phyloP scores from a whole-genome alignment of 768 basidiomycete genomes.

The Candolleomyces efflorescens region DNA sequence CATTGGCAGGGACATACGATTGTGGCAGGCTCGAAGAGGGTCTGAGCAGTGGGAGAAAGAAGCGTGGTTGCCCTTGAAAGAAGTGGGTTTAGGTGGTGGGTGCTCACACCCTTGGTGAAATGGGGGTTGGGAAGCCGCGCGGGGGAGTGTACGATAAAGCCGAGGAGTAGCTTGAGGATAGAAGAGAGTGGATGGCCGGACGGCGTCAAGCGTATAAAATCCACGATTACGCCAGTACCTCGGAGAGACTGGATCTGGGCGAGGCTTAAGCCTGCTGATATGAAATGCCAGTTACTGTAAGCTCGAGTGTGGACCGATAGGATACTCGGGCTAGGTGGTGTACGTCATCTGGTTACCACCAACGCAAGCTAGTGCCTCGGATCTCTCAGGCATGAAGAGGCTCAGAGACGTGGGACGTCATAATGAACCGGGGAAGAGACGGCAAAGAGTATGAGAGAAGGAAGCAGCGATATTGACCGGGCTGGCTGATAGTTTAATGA shows the following conservation, averaged over 20 bases:
- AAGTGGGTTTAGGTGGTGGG: too few relatives aligned
- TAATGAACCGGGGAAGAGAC: neutral
- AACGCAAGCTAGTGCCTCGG: neutral
- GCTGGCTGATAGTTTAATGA: neutral
- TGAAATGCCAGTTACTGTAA: neutral
- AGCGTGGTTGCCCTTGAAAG: too few relatives aligned
- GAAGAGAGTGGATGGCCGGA: neutral
- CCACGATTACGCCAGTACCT: conserved; percentile 1
- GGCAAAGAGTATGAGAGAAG: neutral
- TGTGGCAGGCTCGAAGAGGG: too few relatives aligned
- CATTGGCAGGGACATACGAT: too few relatives aligned
- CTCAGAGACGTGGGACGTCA: neutral
- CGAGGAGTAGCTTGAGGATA: too few relatives aligned
- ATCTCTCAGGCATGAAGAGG: neutral
- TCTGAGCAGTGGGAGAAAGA: too few relatives aligned
- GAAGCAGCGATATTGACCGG: neutral
- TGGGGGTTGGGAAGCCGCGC: too few relatives aligned
- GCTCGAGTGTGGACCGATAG: too few relatives aligned
- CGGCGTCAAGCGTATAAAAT: neutral
- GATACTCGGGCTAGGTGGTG: neutral
- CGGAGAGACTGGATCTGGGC: neutral
- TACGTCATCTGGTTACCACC: neutral
- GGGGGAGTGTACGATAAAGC: too few relatives aligned
- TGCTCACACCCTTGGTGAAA: too few relatives aligned
- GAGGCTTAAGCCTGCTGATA: neutral